Conservation (phyloP, 768 basidiomycete genomes). For the Psilocybe sp. region DNA sequence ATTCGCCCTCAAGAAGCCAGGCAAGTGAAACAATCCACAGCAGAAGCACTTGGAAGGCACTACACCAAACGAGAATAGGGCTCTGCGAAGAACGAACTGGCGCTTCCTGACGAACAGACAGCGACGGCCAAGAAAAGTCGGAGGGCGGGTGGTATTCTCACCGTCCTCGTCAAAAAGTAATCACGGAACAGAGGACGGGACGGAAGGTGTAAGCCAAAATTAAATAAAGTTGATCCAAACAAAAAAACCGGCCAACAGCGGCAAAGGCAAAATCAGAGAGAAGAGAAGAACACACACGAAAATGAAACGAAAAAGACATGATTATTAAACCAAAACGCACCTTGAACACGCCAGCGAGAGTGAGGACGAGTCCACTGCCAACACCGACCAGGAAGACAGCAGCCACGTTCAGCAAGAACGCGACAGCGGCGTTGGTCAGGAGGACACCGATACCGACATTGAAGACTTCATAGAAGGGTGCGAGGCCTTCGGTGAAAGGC, state of each 20-base stretch:
- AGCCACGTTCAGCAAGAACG: constrained; percentile 88
- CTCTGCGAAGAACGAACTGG: too few species aligned
- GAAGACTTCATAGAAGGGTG: constrained; percentile 74
- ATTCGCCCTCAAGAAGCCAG: too few species aligned
- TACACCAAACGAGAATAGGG: too few species aligned
- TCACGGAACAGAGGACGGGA: not conserved
- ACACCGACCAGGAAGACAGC: constrained; percentile 93
- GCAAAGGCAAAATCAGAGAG: not conserved
- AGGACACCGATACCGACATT: constrained; percentile 69
- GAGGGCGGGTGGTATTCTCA: too few species aligned
- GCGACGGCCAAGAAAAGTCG: too few species aligned
- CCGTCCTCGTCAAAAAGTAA: not conserved
- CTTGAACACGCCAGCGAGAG: constrained; percentile 93
- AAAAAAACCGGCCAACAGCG: constrained; percentile 4
- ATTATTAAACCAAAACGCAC: constrained; percentile 32
- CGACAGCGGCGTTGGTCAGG: constrained; percentile 79
- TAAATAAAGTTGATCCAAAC: not conserved
- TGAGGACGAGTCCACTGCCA: constrained; percentile 84
- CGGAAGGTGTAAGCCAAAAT: constrained; percentile 2
- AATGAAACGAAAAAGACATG: not conserved
- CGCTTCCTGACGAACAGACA: too few species aligned
- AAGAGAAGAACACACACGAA: constrained; percentile 5
- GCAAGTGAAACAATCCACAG: too few species aligned
- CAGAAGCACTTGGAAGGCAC: too few species aligned
- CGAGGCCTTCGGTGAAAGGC: constrained; percentile 87